phyloP scores from a whole-genome alignment of 805 yeast species.

The Babjeviella inositovora region DNA sequence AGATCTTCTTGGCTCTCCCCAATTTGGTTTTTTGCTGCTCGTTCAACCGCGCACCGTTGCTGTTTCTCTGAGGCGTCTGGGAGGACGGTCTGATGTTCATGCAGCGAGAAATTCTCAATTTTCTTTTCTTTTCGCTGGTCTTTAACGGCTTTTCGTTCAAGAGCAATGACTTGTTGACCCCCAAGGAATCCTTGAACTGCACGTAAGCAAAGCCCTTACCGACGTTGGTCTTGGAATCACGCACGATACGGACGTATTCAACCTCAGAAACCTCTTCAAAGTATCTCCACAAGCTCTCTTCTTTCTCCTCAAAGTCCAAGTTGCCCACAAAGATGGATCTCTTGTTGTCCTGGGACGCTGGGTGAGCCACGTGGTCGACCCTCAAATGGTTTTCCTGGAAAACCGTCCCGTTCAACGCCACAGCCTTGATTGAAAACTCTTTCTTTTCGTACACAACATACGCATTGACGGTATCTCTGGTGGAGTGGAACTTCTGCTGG shows the following conservation, averaged over 20 bases:
- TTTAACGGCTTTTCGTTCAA: constrained; percentile 50
- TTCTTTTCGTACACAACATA: constrained; percentile 65
- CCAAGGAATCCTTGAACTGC: constrained; percentile 60
- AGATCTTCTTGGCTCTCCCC: constrained; percentile 63
- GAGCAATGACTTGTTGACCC: constrained; percentile 70
- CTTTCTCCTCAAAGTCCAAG: constrained; percentile 82
- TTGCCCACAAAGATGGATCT: constrained; percentile 87
- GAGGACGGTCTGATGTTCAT: constrained; percentile 21
- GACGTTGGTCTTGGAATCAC: constrained; percentile 86
- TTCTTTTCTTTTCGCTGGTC: constrained; percentile 26
- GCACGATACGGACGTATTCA: constrained; percentile 76
- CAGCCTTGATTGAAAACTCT: constrained; percentile 25
- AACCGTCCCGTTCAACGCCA: constrained; percentile 45
- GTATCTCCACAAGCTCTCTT: constrained; percentile 77
- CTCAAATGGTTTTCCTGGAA: constrained; percentile 67
- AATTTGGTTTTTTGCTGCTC: constrained; percentile 61
- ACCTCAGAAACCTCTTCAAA: constrained; percentile 44
- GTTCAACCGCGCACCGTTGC: constrained; percentile 16
- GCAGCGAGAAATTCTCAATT: constrained; percentile 65
- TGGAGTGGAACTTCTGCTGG: constrained; percentile 58
- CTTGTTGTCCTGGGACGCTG: constrained; percentile 70
- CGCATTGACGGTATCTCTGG: constrained; percentile 74
- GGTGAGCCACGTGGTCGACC: constrained; percentile 89
- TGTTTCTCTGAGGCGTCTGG: constrained; percentile 7
- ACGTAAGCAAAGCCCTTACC: constrained; percentile 98